Conservation (phyloP, 768 basidiomycete genomes). For the Candolleomyces aberdarensis region DNA sequence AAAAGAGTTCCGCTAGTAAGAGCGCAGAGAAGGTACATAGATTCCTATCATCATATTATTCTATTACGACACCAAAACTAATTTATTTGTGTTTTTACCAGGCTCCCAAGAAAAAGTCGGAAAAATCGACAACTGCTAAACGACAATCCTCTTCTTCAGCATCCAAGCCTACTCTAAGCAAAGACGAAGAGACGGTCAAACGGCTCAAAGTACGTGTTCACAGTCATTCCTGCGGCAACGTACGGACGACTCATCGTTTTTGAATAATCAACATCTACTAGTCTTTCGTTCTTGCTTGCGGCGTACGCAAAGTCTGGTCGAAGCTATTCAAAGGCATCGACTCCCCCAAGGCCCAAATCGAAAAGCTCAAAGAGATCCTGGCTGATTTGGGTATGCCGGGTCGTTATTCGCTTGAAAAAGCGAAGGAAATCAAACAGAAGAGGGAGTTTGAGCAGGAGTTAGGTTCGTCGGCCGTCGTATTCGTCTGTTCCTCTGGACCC, state of each 20-base stretch:
- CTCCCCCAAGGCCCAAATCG: constrained; percentile 59
- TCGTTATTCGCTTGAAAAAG: constrained; percentile 75
- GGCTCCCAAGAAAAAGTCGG: constrained; percentile 23
- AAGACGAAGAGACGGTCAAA: constrained; percentile 75
- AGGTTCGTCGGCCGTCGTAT: constrained; percentile 41
- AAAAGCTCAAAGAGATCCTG: constrained; percentile 61
- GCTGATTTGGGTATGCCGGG: constrained; percentile 78
- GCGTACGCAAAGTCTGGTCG: constrained; percentile 73
- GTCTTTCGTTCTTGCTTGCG: constrained; percentile 72
- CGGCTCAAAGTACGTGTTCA: constrained; percentile 58
- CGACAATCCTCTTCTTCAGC: constrained; percentile 16
- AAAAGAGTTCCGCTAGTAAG: constrained; percentile 26
- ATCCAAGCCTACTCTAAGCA: constrained; percentile 25
- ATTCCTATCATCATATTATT: too few species aligned
- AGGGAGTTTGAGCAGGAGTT: constrained; percentile 79
- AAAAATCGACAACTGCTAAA: constrained; percentile 24
- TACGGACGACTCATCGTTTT: too few species aligned
- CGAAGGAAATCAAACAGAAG: constrained; percentile 66
- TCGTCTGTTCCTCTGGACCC: not conserved
- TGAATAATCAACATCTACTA: constrained; percentile 32
- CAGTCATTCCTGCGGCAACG: not conserved
- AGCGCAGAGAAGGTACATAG: constrained; percentile 22
- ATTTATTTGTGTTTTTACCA: not conserved
- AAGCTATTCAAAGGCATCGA: constrained; percentile 65
- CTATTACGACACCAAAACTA: not conserved